These are phyloP conservation scores for Biscutella laevigata DNA, from an alignment of 441 rosid species.

Conservation along the genomic window DNA sequence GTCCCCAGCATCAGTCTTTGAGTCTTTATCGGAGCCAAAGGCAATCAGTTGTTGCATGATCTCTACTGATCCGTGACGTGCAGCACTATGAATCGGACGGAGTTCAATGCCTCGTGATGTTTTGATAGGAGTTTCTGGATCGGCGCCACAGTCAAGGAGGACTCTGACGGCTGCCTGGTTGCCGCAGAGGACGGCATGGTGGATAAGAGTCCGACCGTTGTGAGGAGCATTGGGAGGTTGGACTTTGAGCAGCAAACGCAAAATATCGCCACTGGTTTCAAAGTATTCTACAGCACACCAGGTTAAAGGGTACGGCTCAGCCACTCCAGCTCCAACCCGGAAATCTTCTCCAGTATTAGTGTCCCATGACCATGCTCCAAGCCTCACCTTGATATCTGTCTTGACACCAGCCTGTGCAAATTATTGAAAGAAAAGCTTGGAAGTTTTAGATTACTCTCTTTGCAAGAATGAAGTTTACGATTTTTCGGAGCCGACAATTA, in stretches of 20 bases:
- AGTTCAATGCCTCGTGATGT: conserved; percentile 38
- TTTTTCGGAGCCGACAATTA: conserved; percentile 11
- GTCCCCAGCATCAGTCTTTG: conserved; percentile 64
- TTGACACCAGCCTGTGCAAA: conserved; percentile 55
- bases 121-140: conserved; percentile 49
- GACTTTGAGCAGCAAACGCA: conserved; percentile 54
- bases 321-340: conserved; percentile 91
- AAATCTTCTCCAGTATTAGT: conserved; percentile 73
- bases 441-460: conserved; percentile 11
- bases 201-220: conserved; percentile 78
- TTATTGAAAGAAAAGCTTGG: conserved; percentile 15
- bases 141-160: conserved; percentile 57
- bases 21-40: conserved; percentile 56
- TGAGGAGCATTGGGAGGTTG: conserved; percentile 40
- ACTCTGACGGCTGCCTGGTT: conserved; percentile 60
- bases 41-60: conserved; percentile 46
- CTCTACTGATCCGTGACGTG: conserved; percentile 51
- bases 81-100: conserved; percentile 78
- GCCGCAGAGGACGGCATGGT: conserved; percentile 85
- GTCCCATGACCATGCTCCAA: conserved; percentile 99
- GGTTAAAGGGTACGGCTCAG: conserved; percentile 77
- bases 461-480: neutral
- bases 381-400: conserved; percentile 50
- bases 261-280: conserved; percentile 67
- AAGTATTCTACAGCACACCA: conserved; percentile 97